Evolutionary conservation across 2,329 filamentous ascomycete species (phyloP).

Genomic region (Reticulascus tulasneorum): DNA sequence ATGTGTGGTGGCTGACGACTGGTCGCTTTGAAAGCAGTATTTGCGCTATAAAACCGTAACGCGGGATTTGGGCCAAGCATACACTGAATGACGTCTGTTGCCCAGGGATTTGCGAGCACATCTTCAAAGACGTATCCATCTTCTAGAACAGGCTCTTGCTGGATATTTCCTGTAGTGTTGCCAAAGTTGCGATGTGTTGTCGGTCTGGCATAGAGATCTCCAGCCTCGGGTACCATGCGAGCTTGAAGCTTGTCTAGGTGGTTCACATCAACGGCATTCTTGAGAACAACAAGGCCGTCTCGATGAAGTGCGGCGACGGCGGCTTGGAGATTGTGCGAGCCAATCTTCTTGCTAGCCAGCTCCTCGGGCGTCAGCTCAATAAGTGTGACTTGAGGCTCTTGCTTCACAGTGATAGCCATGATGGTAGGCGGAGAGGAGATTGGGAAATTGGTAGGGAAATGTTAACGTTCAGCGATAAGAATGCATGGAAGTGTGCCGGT

Average conservation of each 20-base stretch:
- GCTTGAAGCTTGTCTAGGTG: slow-evolving; percentile 52
- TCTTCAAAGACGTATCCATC: background rate
- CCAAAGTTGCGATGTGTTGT: slow-evolving; percentile 58
- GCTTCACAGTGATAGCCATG: no score
- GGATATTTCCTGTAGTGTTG: slow-evolving; percentile 59
- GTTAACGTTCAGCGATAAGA: no score
- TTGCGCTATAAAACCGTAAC: slow-evolving; percentile 56
- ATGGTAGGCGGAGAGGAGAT: no score
- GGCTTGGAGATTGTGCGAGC: slow-evolving; percentile 48
- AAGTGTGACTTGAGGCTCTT: no score
- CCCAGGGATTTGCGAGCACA: slow-evolving; percentile 41
- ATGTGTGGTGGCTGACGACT: slow-evolving; percentile 54
- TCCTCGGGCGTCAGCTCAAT: no score
- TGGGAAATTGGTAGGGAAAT: no score
- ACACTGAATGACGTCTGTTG: slow-evolving; percentile 51
- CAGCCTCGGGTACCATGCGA: slow-evolving; percentile 58
- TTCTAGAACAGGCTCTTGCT: slow-evolving; percentile 54
- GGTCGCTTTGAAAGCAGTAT: slow-evolving; percentile 43
- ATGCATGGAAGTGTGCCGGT: no score
- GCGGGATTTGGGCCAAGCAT: slow-evolving; percentile 51
- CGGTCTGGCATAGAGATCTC: slow-evolving; percentile 44
- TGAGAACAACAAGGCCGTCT: slow-evolving; percentile 55
- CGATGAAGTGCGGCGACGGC: slow-evolving; percentile 46
- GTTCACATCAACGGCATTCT: slow-evolving; percentile 45
- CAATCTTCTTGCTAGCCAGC: slow-evolving; percentile 31